Evolutionary conservation across 2,329 filamentous ascomycete genomes (phyloP).

Genomic region (Xylaria multiplex): DNA sequence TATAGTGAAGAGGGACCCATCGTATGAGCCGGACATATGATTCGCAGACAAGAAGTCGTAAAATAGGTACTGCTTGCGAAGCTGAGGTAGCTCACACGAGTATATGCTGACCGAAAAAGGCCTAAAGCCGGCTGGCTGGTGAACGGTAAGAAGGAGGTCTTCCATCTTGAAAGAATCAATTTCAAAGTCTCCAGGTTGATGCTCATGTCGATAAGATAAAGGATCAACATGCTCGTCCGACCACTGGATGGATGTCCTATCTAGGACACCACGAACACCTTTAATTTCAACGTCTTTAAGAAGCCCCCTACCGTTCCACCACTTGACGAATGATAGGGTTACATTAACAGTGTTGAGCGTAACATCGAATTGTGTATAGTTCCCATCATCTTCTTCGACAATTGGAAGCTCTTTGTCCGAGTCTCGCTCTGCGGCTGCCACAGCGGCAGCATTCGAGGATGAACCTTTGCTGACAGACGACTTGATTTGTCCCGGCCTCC

Average conservation of each 20-base stretch:
- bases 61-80: constrained; percentile 96
- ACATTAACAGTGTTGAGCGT: constrained; percentile 96
- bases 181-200: constrained; percentile 93
- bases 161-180: constrained; percentile 97
- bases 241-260: constrained; percentile 85
- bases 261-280: constrained; percentile 90
- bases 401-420: constrained; percentile 57
- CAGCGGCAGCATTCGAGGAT: constrained; percentile 82
- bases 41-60: constrained; percentile 97
- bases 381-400: constrained; percentile 81
- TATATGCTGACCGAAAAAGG: constrained; percentile 96
- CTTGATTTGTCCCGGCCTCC: constrained; percentile 82
- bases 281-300: constrained; percentile 93
- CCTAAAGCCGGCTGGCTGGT: constrained; percentile 90
- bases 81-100: constrained; percentile 89
- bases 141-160: constrained; percentile 88
- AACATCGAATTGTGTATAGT: constrained; percentile 97
- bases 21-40: constrained; percentile 94
- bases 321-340: constrained; percentile 95
- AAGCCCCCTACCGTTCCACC: constrained; percentile 96
- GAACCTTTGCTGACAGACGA: constrained; percentile 94
- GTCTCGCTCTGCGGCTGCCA: constrained; percentile 77
- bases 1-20: constrained; percentile 96
- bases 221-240: constrained; percentile 77
- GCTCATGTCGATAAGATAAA: constrained; percentile 85